phyloP scores from a whole-genome alignment of 768 basidiomycete genomes.

The Piloderma croceum region DNA sequence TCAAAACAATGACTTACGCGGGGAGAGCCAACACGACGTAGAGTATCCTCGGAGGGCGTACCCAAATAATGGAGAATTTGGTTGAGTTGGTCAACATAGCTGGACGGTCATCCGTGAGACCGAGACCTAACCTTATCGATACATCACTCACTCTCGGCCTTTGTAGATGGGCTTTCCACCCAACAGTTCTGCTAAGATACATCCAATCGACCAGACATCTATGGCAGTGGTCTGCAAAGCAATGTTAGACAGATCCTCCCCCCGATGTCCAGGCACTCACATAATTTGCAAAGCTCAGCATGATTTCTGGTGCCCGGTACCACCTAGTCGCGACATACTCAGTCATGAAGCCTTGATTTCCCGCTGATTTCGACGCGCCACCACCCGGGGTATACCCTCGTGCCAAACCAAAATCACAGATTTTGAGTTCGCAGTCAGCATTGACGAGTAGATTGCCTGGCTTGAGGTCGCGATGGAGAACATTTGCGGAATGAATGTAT shows the following conservation, averaged over 20 bases:
- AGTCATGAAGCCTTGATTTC: slow-evolving; percentile 96
- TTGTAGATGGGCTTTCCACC: slow-evolving; percentile 96
- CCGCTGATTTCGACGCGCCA: slow-evolving; percentile 64
- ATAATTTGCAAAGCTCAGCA: slow-evolving; percentile 95
- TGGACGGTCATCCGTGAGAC: slow-evolving; percentile 32
- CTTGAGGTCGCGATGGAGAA: slow-evolving; percentile 92
- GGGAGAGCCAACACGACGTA: slow-evolving; percentile 92
- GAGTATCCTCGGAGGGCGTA: slow-evolving; percentile 93
- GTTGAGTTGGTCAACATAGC: slow-evolving; percentile 97
- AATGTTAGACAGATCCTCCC: slow-evolving; percentile 10
- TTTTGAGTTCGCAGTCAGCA: slow-evolving; percentile 97
- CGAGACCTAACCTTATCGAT: too few relatives aligned
- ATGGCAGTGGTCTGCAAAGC: slow-evolving; percentile 72
- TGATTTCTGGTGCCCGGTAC: slow-evolving; percentile 99
- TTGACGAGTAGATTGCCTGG: slow-evolving; percentile 95
- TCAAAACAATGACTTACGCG: slow-evolving; percentile 47
- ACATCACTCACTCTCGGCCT: slow-evolving; percentile 86
- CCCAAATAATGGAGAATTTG: slow-evolving; percentile 98
- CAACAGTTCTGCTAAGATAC: slow-evolving; percentile 88
- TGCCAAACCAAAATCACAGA: slow-evolving; percentile 97
- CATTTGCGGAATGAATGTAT: slow-evolving; percentile 98
- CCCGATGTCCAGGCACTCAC: slow-evolving; percentile 55
- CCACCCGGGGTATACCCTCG: slow-evolving; percentile 87
- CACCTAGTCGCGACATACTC: slow-evolving; percentile 99
- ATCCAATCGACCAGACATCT: slow-evolving; percentile 95